Base-by-base conservation (phyloP, 371 early-diverging fungal species). In the Mucor piriformis region DNA sequence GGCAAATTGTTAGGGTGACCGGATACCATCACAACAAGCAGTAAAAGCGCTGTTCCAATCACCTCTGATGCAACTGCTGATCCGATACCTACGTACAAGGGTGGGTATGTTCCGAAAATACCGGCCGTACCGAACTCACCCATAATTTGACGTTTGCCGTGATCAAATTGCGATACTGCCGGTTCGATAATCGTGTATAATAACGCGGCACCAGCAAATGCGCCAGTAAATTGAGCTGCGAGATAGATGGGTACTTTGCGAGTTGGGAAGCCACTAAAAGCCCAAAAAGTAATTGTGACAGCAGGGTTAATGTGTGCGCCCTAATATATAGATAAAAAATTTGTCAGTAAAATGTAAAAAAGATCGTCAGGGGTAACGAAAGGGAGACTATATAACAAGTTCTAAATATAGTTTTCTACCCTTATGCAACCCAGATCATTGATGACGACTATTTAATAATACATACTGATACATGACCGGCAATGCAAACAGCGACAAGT, bases 221-320 rank as follows among this genome's bases (percentile, higher is more conserved):
- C 90, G 38, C 92, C 93, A 6, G 77, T 42, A 35, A 87, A 65
- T 63, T 92, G 92, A 23, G 89, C 79, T 23, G 80, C 46, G 42
- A 81, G 68, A 65, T 90, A 92, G 43, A 69, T 59, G 0, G 87
- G 79, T 3, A 90, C 84, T 51, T 86, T 82, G 16, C 77, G 61
- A 70, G 83, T 74, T 12, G 90, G 84, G 47, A 92, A 86, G 3
- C 84, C 83, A 18, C 88, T 79, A 69, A 83, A 88, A n/a, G 81
- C 68, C 38, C 86, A 89, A 59, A 88, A 81, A 13, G 87, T 76
- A 5, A 92, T 54, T 0, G 92, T 86, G 40, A 92, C 86, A 3
- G 91, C 91, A 13, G 93, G 93, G 61, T 92, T 92, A 50, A 92
- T 74, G 67, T 92, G 92, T 25, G 80, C 93, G 25, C 92, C 92